Evolutionary conservation across 2,329 filamentous ascomycete genomes (phyloP).

Genomic region (Paracamarosporium sp.): DNA sequence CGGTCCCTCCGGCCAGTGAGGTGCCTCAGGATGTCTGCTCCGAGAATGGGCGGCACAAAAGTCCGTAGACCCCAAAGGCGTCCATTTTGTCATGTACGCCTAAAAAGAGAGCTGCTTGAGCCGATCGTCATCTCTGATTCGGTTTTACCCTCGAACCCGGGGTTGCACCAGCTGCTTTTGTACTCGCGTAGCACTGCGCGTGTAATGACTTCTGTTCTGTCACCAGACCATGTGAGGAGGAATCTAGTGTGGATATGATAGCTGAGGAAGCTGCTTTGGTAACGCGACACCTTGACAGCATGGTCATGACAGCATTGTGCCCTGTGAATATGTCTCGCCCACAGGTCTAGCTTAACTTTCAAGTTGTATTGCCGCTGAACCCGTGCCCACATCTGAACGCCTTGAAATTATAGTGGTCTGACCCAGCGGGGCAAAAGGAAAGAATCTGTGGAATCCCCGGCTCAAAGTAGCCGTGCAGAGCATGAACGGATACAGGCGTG

Average conservation of each 20-base stretch:
- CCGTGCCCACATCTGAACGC: no score
- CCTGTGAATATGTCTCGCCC: no score
- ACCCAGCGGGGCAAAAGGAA: no score
- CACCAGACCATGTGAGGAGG: background rate
- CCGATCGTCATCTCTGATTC: background rate
- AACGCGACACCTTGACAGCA: background rate
- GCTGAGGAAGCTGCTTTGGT: background rate
- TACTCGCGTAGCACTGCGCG: background rate
- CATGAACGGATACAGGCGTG: no score
- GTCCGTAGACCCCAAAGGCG: background rate
- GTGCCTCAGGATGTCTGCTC: no score
- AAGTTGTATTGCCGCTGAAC: no score
- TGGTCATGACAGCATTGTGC: background rate
- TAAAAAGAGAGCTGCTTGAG: background rate
- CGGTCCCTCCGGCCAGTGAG: background rate
- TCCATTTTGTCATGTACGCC: background rate
- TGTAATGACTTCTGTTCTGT: background rate
- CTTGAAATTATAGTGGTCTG: no score
- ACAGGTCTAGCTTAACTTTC: no score
- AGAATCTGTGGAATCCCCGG: no score
- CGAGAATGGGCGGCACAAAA: background rate
- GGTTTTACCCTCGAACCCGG: background rate
- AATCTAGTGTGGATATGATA: background rate
- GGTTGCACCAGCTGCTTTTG: background rate
- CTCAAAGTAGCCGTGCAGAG: no score